Evolutionary conservation across 2,329 filamentous ascomycete species (phyloP), one percentile per base, ranked within the genome.

Genomic region (Alternaria viburni): DNA sequence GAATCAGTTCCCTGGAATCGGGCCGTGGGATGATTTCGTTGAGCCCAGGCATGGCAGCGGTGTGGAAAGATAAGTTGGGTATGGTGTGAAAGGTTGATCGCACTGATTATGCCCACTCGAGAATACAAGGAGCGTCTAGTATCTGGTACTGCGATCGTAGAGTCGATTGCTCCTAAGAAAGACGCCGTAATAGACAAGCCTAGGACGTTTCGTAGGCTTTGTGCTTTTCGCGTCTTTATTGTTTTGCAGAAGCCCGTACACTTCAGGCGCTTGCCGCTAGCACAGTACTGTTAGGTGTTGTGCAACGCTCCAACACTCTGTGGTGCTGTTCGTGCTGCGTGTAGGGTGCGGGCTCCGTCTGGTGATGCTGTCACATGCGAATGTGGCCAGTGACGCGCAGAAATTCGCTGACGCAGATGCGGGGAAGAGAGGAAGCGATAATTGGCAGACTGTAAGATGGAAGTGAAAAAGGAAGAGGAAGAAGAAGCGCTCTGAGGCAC

Each of bases 1-100:
- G 88, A 19, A 90, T 84, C 13, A 90, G 81, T 44, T 83, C 81
- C 66, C 85, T 83, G 56, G 86, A 81, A 63, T 88, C 82, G 26
- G 88, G 88, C 43, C 83, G 81, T 57, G 83, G 83, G 60, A 88
- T 85, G 58, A 83, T 78, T 69, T 86, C 83, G 72, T 68, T 69
- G 49, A 73, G 62, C 11, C 86, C 86, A 81, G 86, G 86, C 67
- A 75, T 82, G 52, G 49, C 57, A 59, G 65, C 28, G 46, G 21
- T 50, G 62, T 50, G 64, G 6, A 2, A 17, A 10, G 47, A 28
- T 51, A 47, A 23, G n/a, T 19, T 50, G 17, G 19, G 47, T 26
- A 21, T 49, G 47, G 41, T 3, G 15, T 47, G 19, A 43, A n/a
- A 30, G 36, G 32, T 11, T 61, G 13, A 26, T 41, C 15, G 57